Evolutionary conservation across 2,329 filamentous ascomycete genomes (phyloP).

Genomic region (Penicillium sp.): DNA sequence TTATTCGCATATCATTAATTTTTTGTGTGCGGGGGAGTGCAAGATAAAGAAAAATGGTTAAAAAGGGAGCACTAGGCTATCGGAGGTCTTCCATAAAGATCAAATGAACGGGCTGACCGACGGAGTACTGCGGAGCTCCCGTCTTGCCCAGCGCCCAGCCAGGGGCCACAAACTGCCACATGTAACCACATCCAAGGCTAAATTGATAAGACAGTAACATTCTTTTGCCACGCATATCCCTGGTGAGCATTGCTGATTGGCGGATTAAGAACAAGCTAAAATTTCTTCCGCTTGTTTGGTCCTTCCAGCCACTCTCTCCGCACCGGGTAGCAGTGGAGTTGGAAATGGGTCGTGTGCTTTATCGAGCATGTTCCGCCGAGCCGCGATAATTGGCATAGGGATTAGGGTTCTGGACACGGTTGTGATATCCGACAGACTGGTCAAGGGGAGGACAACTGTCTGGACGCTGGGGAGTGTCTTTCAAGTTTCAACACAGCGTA

Average conservation of each 20-base stretch:
- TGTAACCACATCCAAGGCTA: slow-evolving; percentile 14
- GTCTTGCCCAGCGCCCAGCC: slow-evolving; percentile 6
- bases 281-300: background rate
- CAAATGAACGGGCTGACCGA: slow-evolving; percentile 13
- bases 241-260: slow-evolving; percentile 6
- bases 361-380: background rate
- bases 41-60: slow-evolving; percentile 12
- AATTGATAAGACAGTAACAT: slow-evolving; percentile 8
- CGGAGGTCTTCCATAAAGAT: slow-evolving; percentile 1
- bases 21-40: slow-evolving; percentile 14
- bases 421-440: background rate
- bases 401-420: too few species aligned
- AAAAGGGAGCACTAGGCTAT: background rate
- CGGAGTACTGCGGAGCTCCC: slow-evolving; percentile 14
- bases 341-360: background rate
- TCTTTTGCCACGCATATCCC: slow-evolving; percentile 3
- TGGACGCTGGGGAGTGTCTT: background rate
- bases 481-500: too few species aligned
- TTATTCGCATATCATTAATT: background rate
- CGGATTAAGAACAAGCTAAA: background rate
- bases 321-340: background rate
- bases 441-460: too few species aligned
- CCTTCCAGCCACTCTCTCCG: slow-evolving; percentile 1
- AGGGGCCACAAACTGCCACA: slow-evolving; percentile 1
- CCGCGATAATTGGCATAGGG: too few species aligned